Percentiles rank a stretch among this genome's conserved stretches.
These are phyloP conservation scores for Aspergillus vadensis DNA, from an alignment of 2,329 filamentous ascomycete species.

Conservation along the genomic window DNA sequence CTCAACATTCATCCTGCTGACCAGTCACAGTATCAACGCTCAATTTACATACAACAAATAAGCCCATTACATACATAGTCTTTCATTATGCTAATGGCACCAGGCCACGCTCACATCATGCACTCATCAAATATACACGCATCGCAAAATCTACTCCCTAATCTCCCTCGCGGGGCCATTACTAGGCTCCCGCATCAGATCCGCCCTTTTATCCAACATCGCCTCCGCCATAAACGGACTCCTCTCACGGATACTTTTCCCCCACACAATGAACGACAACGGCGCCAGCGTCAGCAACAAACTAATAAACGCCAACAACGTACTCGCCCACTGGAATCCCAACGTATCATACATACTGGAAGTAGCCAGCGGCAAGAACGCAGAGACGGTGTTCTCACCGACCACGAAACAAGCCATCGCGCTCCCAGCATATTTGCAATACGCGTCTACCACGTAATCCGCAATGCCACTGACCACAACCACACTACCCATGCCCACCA, in stretches of 20 bases:
- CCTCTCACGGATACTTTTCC: conserved; percentile 8
- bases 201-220: conserved; percentile 9
- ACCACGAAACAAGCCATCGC: conserved; percentile 51
- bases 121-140: too few relatives aligned
- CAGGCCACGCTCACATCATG: too few relatives aligned
- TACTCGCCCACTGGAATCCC: conserved; percentile 45
- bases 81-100: too few relatives aligned
- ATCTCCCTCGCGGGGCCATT: background rate
- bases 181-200: background rate
- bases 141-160: background rate
- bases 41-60: too few relatives aligned
- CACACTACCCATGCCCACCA: conserved; percentile 46
- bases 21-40: too few relatives aligned
- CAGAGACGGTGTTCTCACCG: conserved; percentile 47
- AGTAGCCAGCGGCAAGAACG: conserved; percentile 46
- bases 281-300: conserved; percentile 38
- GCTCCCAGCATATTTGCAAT: conserved; percentile 53
- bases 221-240: conserved; percentile 11
- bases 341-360: conserved; percentile 40
- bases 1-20: too few relatives aligned
- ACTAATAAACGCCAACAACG: conserved; percentile 43
- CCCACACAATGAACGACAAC: conserved; percentile 16
- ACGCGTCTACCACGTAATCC: conserved; percentile 54
- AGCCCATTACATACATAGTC: too few relatives aligned
- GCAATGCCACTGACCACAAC: conserved; percentile 50